A percentile compares a stretch with the other conserved stretches of the same genome.
Conservation (phyloP, 768 basidiomycete genomes). For the Kwoniella mangroviensis region DNA sequence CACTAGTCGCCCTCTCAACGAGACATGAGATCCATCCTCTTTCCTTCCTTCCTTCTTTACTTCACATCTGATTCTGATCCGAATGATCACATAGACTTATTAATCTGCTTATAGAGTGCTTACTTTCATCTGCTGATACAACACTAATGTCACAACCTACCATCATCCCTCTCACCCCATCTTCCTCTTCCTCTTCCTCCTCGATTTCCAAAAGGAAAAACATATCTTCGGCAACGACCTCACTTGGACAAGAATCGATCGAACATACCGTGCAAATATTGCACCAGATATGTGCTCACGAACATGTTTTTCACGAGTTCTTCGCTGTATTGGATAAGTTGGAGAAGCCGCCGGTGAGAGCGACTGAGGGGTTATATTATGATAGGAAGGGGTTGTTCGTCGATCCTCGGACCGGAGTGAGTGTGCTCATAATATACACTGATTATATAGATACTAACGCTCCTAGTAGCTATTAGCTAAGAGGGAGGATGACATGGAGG, state of each 20-base stretch:
- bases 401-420: conserved; percentile 15
- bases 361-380: conserved; percentile 3
- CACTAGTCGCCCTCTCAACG: background rate
- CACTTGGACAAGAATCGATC: background rate
- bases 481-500: background rate
- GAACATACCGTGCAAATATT: background rate
- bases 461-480: background rate
- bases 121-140: background rate
- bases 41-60: background rate
- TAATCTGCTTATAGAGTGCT: background rate
- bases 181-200: background rate
- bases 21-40: too few species aligned
- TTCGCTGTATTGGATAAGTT: conserved; percentile 6
- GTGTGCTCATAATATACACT: background rate
- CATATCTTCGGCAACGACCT: background rate
- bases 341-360: conserved; percentile 7
- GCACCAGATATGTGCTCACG: conserved; percentile 24
- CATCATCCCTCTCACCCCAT: background rate
- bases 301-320: conserved; percentile 16
- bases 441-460: too few species aligned
- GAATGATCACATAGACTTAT: background rate
- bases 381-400: conserved; percentile 11
- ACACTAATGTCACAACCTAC: background rate
- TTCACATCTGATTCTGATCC: background rate
- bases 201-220: background rate